These are phyloP conservation scores for Phoma sp. DNA, from an alignment of 2,329 filamentous ascomycete genomes.

Conservation along the genomic window DNA sequence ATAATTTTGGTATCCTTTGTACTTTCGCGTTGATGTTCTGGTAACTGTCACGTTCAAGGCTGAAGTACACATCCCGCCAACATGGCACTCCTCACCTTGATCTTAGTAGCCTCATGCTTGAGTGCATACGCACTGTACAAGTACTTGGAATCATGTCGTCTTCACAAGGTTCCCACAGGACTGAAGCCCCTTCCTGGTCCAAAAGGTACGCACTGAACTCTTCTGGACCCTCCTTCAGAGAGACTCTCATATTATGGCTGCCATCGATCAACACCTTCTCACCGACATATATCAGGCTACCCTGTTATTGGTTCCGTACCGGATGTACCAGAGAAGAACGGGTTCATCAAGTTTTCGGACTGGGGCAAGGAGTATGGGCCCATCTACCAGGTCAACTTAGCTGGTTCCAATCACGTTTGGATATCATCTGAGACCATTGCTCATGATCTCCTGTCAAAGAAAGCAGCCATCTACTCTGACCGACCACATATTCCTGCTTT, in stretches of 20 bases:
- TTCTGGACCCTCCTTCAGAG: background rate
- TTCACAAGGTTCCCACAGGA: slow-evolving; percentile 40
- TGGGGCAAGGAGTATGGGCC: slow-evolving; percentile 55
- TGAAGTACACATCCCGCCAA: slow-evolving; percentile 18
- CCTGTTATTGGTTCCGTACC: slow-evolving; percentile 54
- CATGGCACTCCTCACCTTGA: slow-evolving; percentile 44
- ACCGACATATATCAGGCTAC: slow-evolving; percentile 43
- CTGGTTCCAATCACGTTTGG: slow-evolving; percentile 56
- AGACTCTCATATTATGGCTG: background rate
- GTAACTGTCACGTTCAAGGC: slow-evolving; percentile 13
- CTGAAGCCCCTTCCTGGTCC: slow-evolving; percentile 51
- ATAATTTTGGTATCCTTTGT: slow-evolving; percentile 20
- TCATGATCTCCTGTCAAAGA: slow-evolving; percentile 54
- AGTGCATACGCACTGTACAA: slow-evolving; percentile 41
- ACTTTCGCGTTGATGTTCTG: slow-evolving; percentile 4
- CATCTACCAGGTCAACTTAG: slow-evolving; percentile 56
- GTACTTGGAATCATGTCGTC: slow-evolving; percentile 33
- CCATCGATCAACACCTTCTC: slow-evolving; percentile 8
- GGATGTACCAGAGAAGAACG: slow-evolving; percentile 54
- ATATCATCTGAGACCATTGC: slow-evolving; percentile 54
- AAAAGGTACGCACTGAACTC: slow-evolving; percentile 43
- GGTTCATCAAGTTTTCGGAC: slow-evolving; percentile 56
- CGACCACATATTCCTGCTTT: slow-evolving; percentile 55
- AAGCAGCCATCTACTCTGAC: slow-evolving; percentile 56
- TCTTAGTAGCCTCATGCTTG: slow-evolving; percentile 33